Base-by-base conservation (phyloP, 495 filamentous ascomycete genomes). In the Bacidia rubella region DNA sequence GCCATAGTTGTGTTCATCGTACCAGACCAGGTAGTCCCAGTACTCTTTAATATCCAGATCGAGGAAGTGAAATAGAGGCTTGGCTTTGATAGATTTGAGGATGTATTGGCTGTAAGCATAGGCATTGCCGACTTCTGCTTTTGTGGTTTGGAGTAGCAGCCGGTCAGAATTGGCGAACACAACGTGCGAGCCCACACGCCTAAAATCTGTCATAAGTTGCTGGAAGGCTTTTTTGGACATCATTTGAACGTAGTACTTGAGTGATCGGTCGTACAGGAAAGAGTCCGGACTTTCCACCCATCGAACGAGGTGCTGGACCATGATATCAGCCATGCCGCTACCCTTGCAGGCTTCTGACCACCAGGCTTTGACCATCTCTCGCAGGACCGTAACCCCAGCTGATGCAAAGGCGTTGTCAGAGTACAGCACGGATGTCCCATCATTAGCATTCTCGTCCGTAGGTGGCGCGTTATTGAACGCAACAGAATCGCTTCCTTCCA, bases 21-120 rank as follows among this genome's bases (percentile, higher is more conserved):
- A 96, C 92, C 92, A 99, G n/a, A 95, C 81, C 0, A 99, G 80
- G 65, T 96, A 97, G 63, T 99, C 92, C 92, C 92, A 99, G 64
- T 97, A 99, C 64, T 99, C 92, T 59, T 90, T 95, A 64, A 99
- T 94, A 58, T 96, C 86, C 10, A 99, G 75, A 58, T 99, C 93
- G 46, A 99, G 81, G 66, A 99, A 99, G 64, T 94, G 85, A 72
- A 99, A 99, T 0, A 94, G 76, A 0, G 92, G 89, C 60, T 95
- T 97, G 21, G 81, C 81, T 61, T 92, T 86, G 65, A 99, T 93
- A 17, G 89, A 90, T 70, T 95, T 95, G 54, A 97, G 70, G 45
- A 97, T 94, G 67, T 97, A 99, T 63, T 97, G 85, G 54, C 86
- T 86, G 68, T 96, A 99, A 12, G 93, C 89, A 56, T 84, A 97